Percentiles rank a stretch among this genome's conserved stretches.
Evolutionary conservation across 2,329 filamentous ascomycete genomes (phyloP).

Genomic region (Aspergillus carbonarius): DNA sequence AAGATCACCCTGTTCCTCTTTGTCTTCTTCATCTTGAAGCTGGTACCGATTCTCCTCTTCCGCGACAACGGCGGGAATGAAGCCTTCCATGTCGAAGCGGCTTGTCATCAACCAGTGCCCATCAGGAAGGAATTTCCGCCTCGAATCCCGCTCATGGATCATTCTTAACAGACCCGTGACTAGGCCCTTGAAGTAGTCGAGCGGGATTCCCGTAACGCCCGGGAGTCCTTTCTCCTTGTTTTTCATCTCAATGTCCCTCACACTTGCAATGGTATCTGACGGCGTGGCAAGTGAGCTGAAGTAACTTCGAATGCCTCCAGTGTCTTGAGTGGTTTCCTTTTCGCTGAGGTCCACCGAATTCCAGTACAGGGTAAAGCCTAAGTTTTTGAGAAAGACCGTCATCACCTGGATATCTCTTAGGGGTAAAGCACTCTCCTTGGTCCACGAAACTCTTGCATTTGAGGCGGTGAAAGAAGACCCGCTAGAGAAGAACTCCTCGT

Average conservation of each 20-base stretch:
- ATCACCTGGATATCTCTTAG: conserved; percentile 70
- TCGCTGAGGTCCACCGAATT: conserved; percentile 66
- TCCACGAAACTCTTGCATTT: conserved; percentile 56
- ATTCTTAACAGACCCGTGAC: conserved; percentile 79
- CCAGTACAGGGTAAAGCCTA: conserved; percentile 87
- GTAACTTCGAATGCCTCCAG: conserved; percentile 48
- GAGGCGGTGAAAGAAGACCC: conserved; percentile 47
- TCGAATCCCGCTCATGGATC: conserved; percentile 89
- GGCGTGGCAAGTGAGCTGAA: conserved; percentile 36
- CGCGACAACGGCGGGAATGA: conserved; percentile 79
- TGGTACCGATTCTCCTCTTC: conserved; percentile 79
- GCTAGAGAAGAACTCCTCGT: conserved; percentile 85
- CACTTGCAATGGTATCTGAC: conserved; percentile 23
- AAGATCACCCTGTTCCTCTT: conserved; percentile 52
- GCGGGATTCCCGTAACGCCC: conserved; percentile 68
- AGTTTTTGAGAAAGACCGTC: conserved; percentile 82
- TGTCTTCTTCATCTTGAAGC: conserved; percentile 63
- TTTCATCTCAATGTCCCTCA: conserved; percentile 38
- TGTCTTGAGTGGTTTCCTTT: conserved; percentile 37
- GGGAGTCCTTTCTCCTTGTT: conserved; percentile 52
- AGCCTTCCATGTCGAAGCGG: conserved; percentile 81
- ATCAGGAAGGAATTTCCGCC: conserved; percentile 77
- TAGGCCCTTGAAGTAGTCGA: conserved; percentile 75
- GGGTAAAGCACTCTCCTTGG: conserved; percentile 65
- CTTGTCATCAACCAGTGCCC: conserved; percentile 94